Evolutionary conservation across 2,329 filamentous ascomycete genomes (phyloP), one percentile per base, ranked within the genome.

Genomic region (Aschersonia sp.): DNA sequence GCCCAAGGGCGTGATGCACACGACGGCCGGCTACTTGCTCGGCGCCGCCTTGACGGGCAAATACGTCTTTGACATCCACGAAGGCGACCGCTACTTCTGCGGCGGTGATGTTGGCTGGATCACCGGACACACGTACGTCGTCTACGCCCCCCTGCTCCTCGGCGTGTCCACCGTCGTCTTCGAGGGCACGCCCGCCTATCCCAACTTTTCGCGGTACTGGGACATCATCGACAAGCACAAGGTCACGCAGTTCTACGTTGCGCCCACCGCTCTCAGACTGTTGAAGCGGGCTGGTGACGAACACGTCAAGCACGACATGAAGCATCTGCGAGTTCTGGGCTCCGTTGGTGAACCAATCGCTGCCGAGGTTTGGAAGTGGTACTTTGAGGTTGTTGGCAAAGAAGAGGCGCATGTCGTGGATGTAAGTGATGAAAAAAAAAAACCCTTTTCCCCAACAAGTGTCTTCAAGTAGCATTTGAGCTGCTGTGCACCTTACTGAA

Each of bases 321-420:
- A 86, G 69, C 79, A 87, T 58, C 77, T 98, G 52, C 80, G 92
- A 62, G 84, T 97, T 5, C 74, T 98, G 28, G 92, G 91, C 51
- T 95, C 91, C 20, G 92, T 98, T 50, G 92, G 92, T 56, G 92
- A 98, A 72, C 92, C 92, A 40, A 98, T 98, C 59, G 91, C 92
- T 20, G 87, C 91, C 29, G 92, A 98, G 67, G 85, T 98, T 51
- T 98, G 92, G 92, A 97, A 97, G 71, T 98, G 92, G 92, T 98
- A 97, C 71, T 91, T 89, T 64, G 89, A 97, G 67, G 77, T 85
- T 56, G 89, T 98, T 47, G 92, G 92, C 61, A 94, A 89, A 75
- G 84, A 91, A 67, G 83, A 94, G 66, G 84, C 87, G 45, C 92
- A 98, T 61, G 75, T 98, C 65, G 83, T 96, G 48, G 92, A 98